Evolutionary conservation across 345 rosid genomes (phyloP), one percentile per base, ranked within the genome.

Genomic region (Gynandropsis gynandra): DNA sequence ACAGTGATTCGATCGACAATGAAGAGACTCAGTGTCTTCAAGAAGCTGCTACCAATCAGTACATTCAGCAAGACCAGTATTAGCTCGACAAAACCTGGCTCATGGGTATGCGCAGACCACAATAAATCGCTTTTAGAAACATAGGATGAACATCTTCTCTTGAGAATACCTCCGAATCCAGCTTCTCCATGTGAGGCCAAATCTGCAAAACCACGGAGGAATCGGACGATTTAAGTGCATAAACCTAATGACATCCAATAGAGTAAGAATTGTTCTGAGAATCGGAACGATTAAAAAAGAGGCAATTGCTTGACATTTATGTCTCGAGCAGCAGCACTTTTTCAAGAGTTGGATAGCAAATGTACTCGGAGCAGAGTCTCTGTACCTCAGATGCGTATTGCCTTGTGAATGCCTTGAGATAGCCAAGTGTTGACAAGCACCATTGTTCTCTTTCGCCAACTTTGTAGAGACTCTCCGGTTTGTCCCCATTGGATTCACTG

Each of bases 361-460:
- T 34, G 36, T 8, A 16, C 10, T 16, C 29, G 8, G 37, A 31
- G 39, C 20, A 16, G 14, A n/a, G 27, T 10, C 13, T 42, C 1
- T 46, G 68, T 70, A 92, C 97, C 95, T 92, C 97, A 12, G 77
- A 72, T 8, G 97, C 94, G 63, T 85, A 88, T 62, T 92, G 94
- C 65, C 99, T 80, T 32, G 98, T 76, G 58, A 92, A 78, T 13
- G 95, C 82, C 59, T 83, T 85, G 44, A 88, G 81, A 62, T 83
- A 83, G 60, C 95, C 95, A 27, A 92, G 80, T 51, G 99, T 85
- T 14, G 95, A 70, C 52, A 88, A 65, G 67, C 97, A 92, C 99
- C 97, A 88, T 52, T 92, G 99, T 66, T 79, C 88, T 46, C 69
- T 81, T 68, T 92, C 97, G 36, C 95, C 81, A 2, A 88, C 58